Base-by-base conservation (phyloP, 2,329 filamentous ascomycete species). In the Clathrospora elynae region DNA sequence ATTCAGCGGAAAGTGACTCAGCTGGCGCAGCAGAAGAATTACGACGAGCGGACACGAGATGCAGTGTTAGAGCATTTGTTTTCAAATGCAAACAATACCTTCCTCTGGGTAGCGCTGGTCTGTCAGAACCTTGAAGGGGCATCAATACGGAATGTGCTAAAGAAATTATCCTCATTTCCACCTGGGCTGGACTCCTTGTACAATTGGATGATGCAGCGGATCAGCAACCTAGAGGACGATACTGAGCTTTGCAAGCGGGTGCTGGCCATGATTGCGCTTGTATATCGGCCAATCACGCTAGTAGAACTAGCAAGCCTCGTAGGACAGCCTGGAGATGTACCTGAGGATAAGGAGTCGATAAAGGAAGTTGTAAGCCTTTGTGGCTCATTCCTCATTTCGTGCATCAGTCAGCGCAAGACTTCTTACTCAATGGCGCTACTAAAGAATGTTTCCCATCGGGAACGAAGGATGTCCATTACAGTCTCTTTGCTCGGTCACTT, bases 101-200 rank as follows among this genome's bases (percentile, higher is more conserved):
- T 75, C 25, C 31, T n/a, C n/a, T n/a, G n/a, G n/a, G n/a, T n/a
- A n/a, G n/a, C n/a, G n/a, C n/a, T n/a, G n/a, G n/a, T n/a, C 9
- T 72, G 59, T 39, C 40, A 70, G 48, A 44, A 59, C 10, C 65
- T 73, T 8, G 39, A 44, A n/a, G 39, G 58, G 1, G 33, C 51
- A 2, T 9, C 36, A 6, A 22, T 42, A 22, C 36, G 62, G n/a
- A 48, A 56, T 2, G 31, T 39, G 6, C 20, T 35, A 3, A 30
- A 29, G 17, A 46, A 49, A 35, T 22, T 71, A 5, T 25, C 46
- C 6, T 20, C 17, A 22, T 67, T 74, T 20, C 73, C 71, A 4
- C 41, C 57, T 2, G 67, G 67, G 0, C 66, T 77, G 0, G 37
- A 71, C 22, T 4, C 46, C 1, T 42, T 77, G 2, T 77, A 77